Evolutionary conservation across 169 alveolate genomes (phyloP).

Genomic region (Plasmodium vinckei): DNA sequence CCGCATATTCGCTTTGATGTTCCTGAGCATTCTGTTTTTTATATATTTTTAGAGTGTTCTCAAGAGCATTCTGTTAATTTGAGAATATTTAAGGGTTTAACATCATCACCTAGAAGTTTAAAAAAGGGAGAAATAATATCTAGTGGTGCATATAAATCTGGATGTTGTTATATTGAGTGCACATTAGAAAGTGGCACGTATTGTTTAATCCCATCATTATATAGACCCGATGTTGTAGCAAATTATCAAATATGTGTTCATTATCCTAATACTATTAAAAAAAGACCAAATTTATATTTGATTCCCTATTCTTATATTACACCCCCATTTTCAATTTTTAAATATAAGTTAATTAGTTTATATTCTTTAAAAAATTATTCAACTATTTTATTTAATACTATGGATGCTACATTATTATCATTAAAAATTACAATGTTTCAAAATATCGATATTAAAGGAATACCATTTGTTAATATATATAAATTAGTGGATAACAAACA

Average conservation of each 20-base stretch:
- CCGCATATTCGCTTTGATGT: constrained; percentile 85
- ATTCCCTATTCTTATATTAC: constrained; percentile 64
- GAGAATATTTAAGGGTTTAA: constrained; percentile 82
- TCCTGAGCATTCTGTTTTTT: constrained; percentile 76
- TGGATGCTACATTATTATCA: constrained; percentile 32
- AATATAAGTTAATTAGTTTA: constrained; percentile 41
- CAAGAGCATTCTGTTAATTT: constrained; percentile 86
- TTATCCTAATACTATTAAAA: constrained; percentile 51
- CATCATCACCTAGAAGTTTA: constrained; percentile 85
- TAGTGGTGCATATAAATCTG: constrained; percentile 84
- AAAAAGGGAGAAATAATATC: constrained; percentile 82
- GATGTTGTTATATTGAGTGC: constrained; percentile 83
- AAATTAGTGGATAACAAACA: constrained; percentile 25
- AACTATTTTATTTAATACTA: constrained; percentile 37
- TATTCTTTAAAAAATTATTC: constrained; percentile 73
- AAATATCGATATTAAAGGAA: constrained; percentile 66
- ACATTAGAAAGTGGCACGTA: constrained; percentile 77
- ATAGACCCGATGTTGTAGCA: constrained; percentile 55
- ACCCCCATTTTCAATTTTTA: constrained; percentile 70
- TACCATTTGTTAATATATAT: constrained; percentile 70
- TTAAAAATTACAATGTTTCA: constrained; percentile 55
- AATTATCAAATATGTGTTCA: constrained; percentile 73
- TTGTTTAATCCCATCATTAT: constrained; percentile 81
- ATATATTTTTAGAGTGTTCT: constrained; percentile 82
- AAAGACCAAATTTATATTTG: constrained; percentile 48